These are phyloP conservation scores for Parmales sp. DNA, from an alignment of 108 stramenopile species.

Conservation along the genomic window DNA sequence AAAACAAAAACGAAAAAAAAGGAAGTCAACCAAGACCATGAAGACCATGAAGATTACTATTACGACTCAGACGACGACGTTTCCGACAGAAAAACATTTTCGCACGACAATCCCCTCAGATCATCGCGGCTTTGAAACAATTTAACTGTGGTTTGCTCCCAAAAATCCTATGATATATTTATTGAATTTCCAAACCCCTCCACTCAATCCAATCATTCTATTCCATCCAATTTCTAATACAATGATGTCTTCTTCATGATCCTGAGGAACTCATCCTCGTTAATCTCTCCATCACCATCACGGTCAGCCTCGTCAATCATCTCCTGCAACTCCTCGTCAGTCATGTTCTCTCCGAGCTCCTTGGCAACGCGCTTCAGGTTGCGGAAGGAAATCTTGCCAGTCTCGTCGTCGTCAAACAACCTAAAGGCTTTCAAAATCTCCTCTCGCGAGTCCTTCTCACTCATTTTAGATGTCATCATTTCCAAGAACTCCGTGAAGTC, in stretches of 20 bases:
- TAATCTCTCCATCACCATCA: slow-evolving; percentile 59
- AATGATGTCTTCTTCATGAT: slow-evolving; percentile 75
- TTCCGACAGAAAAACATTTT: neutral
- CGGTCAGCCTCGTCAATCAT: slow-evolving; percentile 76
- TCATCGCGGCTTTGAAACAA: neutral
- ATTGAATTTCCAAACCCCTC: neutral
- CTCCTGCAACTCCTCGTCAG: slow-evolving; percentile 80
- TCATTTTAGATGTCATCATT: slow-evolving; percentile 54
- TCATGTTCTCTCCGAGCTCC: slow-evolving; percentile 77
- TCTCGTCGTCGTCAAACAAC: slow-evolving; percentile 80
- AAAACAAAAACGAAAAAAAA: neutral
- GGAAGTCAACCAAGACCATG: neutral
- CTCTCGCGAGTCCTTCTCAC: slow-evolving; percentile 62
- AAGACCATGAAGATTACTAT: neutral
- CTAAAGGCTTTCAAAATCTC: slow-evolving; percentile 75
- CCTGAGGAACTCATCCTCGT: slow-evolving; percentile 66
- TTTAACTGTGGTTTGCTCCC: neutral
- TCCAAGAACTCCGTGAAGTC: slow-evolving; percentile 76
- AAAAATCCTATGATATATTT: neutral
- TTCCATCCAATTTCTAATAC: neutral
- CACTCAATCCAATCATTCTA: neutral
- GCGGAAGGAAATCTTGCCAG: slow-evolving; percentile 72
- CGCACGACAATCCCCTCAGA: neutral
- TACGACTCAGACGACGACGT: too few species aligned
- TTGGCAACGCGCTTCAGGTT: slow-evolving; percentile 81